Base-by-base conservation (phyloP, 2,329 filamentous ascomycete species). In the Penicillium oxalicum region DNA sequence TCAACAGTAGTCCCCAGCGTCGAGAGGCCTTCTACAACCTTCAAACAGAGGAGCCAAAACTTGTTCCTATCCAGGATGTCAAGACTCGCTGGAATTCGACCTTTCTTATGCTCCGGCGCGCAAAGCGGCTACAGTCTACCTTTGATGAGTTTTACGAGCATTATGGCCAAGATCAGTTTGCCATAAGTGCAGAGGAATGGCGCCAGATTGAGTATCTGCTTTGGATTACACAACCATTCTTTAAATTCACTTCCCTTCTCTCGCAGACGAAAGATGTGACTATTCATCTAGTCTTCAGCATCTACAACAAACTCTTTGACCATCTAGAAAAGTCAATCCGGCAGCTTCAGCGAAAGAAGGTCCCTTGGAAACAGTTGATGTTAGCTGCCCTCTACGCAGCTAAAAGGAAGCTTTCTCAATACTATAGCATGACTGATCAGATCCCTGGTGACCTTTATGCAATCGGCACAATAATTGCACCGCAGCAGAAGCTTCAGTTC, bases 281-380 rank as follows among this genome's bases (percentile, higher is more conserved):
- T 5, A 35, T 27, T 27, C 33, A 34, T 26, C 33, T 44, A 11
- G 26, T 3, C 34, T 44, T 35, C n/a, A 9, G 5, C 9, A 35
- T 44, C n/a, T 44, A 44, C n/a, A 44, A 44, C n/a, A 25, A 35
- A 13, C 41, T 44, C 26, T 44, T 36, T n/a, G 26, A 24, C n/a
- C n/a, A 44, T n/a, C 18, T 32, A 34, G 24, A 35, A 35, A 18
- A 2, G 12, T 44, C n/a, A 33, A 35, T 34, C 8, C 1, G 5
- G 4, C n/a, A 44, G 29, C 24, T 44, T 26, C 25, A 3, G 26
- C 6, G 13, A 2, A 44, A 44, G n/a, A 44, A 35, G 32, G 11
- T 44, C 2, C 13, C 12, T 8, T 44, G 34, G 41, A 44, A 44
- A n/a, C n/a, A 25, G 9, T 34, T 3, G 8, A 44, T 44, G n/a